Evolutionary conservation across 345 rosid genomes (phyloP).

Genomic region (Linum lewisii): DNA sequence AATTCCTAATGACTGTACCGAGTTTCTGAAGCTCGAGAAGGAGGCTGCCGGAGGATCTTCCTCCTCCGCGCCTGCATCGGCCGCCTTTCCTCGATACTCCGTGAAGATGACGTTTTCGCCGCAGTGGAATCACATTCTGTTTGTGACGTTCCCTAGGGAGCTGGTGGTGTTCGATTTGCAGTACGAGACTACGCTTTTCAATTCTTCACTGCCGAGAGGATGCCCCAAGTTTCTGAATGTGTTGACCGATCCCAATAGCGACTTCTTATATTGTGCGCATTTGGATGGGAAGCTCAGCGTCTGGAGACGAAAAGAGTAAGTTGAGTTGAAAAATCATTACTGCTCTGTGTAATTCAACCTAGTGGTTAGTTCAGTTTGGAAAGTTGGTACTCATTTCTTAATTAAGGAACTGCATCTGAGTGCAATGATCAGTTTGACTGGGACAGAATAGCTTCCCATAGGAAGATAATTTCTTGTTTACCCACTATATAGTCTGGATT

Average conservation of each 20-base stretch:
- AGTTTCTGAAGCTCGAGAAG: slow-evolving; percentile 56
- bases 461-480: not conserved
- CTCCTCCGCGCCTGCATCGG: slow-evolving; percentile 61
- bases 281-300: slow-evolving; percentile 86
- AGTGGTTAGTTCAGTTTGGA: not conserved
- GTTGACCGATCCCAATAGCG: slow-evolving; percentile 68
- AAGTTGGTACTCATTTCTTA: not conserved
- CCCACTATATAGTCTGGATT: not conserved
- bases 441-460: not conserved
- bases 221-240: slow-evolving; percentile 85
- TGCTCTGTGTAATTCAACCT: not conserved
- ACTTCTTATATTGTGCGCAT: slow-evolving; percentile 77
- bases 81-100: slow-evolving; percentile 50
- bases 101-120: slow-evolving; percentile 75
- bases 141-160: slow-evolving; percentile 84
- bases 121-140: slow-evolving; percentile 66
- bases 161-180: slow-evolving; percentile 79
- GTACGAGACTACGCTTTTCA: slow-evolving; percentile 53
- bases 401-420: not conserved
- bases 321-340: too few species aligned
- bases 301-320: slow-evolving; percentile 88
- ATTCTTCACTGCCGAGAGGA: slow-evolving; percentile 69
- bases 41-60: slow-evolving; percentile 33
- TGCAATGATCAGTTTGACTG: not conserved
- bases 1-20: slow-evolving; percentile 55